These are phyloP conservation scores for Fusarium sp. DNA, from an alignment of 2,329 filamentous ascomycete genomes.

Conservation along the genomic window DNA sequence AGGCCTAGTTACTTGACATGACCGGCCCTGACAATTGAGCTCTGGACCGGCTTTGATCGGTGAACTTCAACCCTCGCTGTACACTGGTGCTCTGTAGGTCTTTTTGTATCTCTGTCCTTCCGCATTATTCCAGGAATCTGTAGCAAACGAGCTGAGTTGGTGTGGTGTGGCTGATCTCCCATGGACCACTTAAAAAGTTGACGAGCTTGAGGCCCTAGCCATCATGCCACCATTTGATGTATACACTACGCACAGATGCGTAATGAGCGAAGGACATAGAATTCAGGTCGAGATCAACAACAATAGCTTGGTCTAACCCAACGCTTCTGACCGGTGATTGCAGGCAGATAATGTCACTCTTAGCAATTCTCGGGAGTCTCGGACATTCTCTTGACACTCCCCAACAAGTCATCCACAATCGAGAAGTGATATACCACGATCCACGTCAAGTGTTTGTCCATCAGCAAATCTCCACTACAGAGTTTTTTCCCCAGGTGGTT, in stretches of 20 bases:
- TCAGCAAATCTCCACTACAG: constrained; percentile 3
- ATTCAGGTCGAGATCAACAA: neutral
- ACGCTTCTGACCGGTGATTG: neutral
- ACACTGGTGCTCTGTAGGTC: neutral
- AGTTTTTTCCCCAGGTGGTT: constrained; percentile 1
- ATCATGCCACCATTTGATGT: neutral
- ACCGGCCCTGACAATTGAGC: constrained; percentile 40
- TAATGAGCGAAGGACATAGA: neutral
- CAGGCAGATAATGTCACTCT: neutral
- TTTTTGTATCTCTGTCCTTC: constrained; percentile 6
- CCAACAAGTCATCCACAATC: constrained; percentile 1
- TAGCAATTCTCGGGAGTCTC: constrained; percentile 1
- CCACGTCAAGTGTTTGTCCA: neutral
- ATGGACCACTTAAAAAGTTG: constrained; percentile 5
- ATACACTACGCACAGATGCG: neutral
- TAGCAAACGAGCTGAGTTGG: neutral
- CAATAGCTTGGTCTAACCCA: neutral
- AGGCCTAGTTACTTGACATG: constrained; percentile 22
- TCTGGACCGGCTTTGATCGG: constrained; percentile 28
- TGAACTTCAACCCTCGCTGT: neutral
- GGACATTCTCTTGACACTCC: constrained; percentile 8
- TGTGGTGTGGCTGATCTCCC: constrained; percentile 36
- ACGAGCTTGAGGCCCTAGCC: neutral
- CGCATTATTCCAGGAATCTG: constrained; percentile 13
- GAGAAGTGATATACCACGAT: constrained; percentile 7